Base-by-base conservation (phyloP, 495 filamentous ascomycete species). In the Penicillium samsonianum region DNA sequence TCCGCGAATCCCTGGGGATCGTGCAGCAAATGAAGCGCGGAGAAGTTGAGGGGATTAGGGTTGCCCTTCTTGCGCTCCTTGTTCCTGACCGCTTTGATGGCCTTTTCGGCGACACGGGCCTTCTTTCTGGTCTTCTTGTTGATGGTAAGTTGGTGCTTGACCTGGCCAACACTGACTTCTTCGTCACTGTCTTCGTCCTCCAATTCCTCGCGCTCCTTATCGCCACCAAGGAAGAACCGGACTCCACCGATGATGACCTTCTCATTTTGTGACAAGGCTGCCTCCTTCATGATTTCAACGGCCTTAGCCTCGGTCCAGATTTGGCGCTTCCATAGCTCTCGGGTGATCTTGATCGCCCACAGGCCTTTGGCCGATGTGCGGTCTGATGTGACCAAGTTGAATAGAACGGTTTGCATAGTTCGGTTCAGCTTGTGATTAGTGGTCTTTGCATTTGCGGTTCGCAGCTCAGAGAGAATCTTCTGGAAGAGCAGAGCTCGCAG, bases 1-100 rank as follows among this genome's bases (percentile, higher is more conserved):
- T 99, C 95, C 20, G 93, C 91, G 67, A 96, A 98, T 1, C 90
- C 90, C 65, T 99, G 95, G 1, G 95, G 92, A 66, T 98, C 95
- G 69, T 96, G 89, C 5, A 99, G 80, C 14, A 99, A 81, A 68
- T 98, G 94, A n/a, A 90, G 83, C n/a, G 95, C 95, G 0, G 92
- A 96, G 74, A 99, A 99, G 76, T 99, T 98, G 22, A 98, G 81
- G 0, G 87, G 85, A 65, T 92, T 90, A 0, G 90, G 88, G 51
- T 89, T 82, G 49, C 84, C 86, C 83, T 96, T 96, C 78, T 93
- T 95, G 66, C 83, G 84, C 69, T 96, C 90, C 71, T 89, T 89
- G 70, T 80, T 89, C 69, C 87, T 93, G 26, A 91, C 81, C 61
- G 86, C 12, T 25, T 87, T 20, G 86, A 88, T 79, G 2, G 92